Conservation (phyloP, 208 protist genomes). For the Trypanosoma boissoni region DNA sequence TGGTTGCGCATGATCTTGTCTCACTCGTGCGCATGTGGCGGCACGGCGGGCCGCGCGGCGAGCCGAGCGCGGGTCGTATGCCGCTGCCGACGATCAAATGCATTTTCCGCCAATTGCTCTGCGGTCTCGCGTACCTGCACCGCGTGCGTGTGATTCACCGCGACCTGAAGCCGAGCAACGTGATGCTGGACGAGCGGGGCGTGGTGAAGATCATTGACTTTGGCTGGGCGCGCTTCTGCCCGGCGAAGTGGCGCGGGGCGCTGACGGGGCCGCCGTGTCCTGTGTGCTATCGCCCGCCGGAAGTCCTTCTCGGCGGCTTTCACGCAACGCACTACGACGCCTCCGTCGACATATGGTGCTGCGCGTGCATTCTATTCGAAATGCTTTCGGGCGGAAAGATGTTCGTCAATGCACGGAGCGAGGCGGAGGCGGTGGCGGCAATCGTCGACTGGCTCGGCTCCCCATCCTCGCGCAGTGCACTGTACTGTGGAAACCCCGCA, state of each 20-base stretch:
- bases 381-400: slow-evolving; percentile 95
- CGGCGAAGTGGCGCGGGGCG: slow-evolving; percentile 16
- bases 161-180: slow-evolving; percentile 88
- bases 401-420: slow-evolving; percentile 77
- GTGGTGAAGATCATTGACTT: slow-evolving; percentile 89
- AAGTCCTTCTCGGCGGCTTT: slow-evolving; percentile 59
- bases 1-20: slow-evolving; percentile 72
- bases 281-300: slow-evolving; percentile 69
- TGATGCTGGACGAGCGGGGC: slow-evolving; percentile 77
- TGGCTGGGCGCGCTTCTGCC: slow-evolving; percentile 71
- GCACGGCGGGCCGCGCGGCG: slow-evolving; percentile 16
- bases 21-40: slow-evolving; percentile 57
- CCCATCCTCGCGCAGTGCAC: slow-evolving; percentile 34
- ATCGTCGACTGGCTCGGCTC: slow-evolving; percentile 83
- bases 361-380: slow-evolving; percentile 97
- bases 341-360: slow-evolving; percentile 94
- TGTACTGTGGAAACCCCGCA: slow-evolving; percentile 37
- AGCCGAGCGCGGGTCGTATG: slow-evolving; percentile 35
- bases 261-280: slow-evolving; percentile 81
- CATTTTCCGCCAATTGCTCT: slow-evolving; percentile 73
- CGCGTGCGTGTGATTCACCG: slow-evolving; percentile 72
- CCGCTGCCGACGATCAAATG: slow-evolving; percentile 82
- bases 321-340: slow-evolving; percentile 77
- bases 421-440: slow-evolving; percentile 51
- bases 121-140: slow-evolving; percentile 81